Evolutionary conservation across 1,139 yeast genomes (phyloP).

Genomic region (Yamadazyma mexicana): DNA sequence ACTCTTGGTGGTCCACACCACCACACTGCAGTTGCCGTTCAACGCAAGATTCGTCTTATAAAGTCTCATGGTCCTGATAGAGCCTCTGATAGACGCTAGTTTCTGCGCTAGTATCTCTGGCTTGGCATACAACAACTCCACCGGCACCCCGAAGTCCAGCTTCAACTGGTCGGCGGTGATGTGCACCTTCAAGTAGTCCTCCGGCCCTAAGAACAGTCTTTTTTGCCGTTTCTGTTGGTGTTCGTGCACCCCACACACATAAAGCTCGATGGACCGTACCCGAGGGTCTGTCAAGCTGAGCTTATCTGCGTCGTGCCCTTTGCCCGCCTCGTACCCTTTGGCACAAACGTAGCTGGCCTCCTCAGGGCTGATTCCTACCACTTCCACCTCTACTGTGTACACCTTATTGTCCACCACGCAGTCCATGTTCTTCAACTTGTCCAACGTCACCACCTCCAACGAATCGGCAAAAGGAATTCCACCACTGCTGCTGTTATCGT

Average conservation of each 20-base stretch:
- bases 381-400: conserved; percentile 18
- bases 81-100: background rate
- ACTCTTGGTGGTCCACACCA: conserved; percentile 6
- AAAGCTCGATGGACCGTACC: conserved; percentile 22
- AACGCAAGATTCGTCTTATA: conserved; percentile 14
- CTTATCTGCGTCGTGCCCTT: too few relatives aligned
- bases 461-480: conserved; percentile 8
- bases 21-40: conserved; percentile 11
- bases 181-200: conserved; percentile 19
- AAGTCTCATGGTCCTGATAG: conserved; percentile 4
- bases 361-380: conserved; percentile 23
- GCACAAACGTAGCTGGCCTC: conserved; percentile 26
- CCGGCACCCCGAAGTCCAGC: conserved; percentile 16
- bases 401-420: conserved; percentile 15
- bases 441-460: conserved; percentile 1
- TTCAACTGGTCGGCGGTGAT: conserved; percentile 18
- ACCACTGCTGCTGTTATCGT: conserved; percentile 1
- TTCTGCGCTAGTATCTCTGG: conserved; percentile 6
- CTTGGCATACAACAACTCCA: conserved; percentile 24
- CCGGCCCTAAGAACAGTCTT: conserved; percentile 10
- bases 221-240: too few relatives aligned
- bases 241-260: conserved; percentile 17
- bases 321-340: conserved; percentile 21
- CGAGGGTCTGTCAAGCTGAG: conserved; percentile 28
- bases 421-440: conserved; percentile 4